phyloP scores from a whole-genome alignment of 1,284 basidiomycete species.

The Meira miltonrushii region DNA sequence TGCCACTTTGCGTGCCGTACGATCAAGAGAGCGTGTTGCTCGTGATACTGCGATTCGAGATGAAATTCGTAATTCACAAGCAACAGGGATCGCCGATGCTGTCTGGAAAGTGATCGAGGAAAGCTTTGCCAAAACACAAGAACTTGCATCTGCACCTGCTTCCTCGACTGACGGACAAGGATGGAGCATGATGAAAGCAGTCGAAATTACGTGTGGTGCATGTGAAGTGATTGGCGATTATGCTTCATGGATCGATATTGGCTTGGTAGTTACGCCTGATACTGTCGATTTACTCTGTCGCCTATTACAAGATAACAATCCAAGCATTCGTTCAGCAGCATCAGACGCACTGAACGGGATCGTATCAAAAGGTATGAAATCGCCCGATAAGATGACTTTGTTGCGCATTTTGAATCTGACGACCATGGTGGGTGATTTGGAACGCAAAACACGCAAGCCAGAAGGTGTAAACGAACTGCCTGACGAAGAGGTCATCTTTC shows the following conservation, averaged over 20 bases:
- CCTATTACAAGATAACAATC: conserved; percentile 62
- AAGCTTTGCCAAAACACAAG: conserved; percentile 53
- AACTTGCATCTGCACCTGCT: conserved; percentile 14
- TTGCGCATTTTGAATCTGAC: conserved; percentile 73
- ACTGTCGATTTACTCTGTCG: conserved; percentile 81
- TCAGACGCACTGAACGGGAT: conserved; percentile 75
- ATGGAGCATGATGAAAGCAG: conserved; percentile 59
- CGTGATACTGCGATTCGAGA: conserved; percentile 49
- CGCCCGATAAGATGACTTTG: conserved; percentile 81
- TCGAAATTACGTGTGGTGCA: conserved; percentile 81
- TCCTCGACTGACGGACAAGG: conserved; percentile 55
- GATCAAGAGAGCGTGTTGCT: conserved; percentile 43
- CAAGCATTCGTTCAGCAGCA: conserved; percentile 67
- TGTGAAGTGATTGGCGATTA: conserved; percentile 87
- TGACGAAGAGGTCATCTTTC: conserved; percentile 68
- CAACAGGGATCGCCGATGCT: conserved; percentile 76
- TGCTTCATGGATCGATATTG: conserved; percentile 97
- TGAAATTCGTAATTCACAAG: conserved; percentile 58
- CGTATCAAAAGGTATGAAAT: conserved; percentile 86
- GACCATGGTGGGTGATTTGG: conserved; percentile 33
- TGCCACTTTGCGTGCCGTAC: conserved; percentile 43
- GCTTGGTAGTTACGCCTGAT: conserved; percentile 83
- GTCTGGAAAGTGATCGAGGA: conserved; percentile 78
- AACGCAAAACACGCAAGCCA: conserved; percentile 31
- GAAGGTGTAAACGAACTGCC: conserved; percentile 62